These are phyloP conservation scores for Candida morakotiae DNA, from an alignment of 805 yeast genomes.

Conservation along the genomic window DNA sequence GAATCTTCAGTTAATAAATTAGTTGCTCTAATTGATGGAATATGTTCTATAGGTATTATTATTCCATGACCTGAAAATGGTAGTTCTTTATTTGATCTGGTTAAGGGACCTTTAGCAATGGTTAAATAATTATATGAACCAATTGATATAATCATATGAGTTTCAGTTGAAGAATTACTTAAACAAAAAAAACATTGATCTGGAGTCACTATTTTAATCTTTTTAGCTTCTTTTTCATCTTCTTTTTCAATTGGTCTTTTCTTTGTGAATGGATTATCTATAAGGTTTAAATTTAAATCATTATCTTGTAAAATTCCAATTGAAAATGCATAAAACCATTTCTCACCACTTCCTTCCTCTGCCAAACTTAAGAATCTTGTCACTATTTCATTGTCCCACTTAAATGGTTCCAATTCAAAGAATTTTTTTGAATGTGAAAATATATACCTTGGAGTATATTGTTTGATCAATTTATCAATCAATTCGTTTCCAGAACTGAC, in stretches of 20 bases:
- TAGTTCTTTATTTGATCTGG: constrained; percentile 43
- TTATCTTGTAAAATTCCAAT: constrained; percentile 11
- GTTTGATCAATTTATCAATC: constrained; percentile 44
- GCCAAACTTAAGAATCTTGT: constrained; percentile 69
- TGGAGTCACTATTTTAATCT: constrained; percentile 47
- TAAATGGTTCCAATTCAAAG: constrained; percentile 54
- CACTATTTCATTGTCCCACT: constrained; percentile 45
- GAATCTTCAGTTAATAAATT: constrained; percentile 23
- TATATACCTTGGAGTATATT: constrained; percentile 60
- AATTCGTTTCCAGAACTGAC: constrained; percentile 26
- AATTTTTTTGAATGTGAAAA: constrained; percentile 54
- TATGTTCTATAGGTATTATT: constrained; percentile 75
- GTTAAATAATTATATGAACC: constrained; percentile 67
- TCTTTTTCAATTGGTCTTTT: constrained; percentile 12
- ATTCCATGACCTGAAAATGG: constrained; percentile 79
- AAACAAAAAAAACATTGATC: constrained; percentile 77
- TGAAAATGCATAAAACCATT: constrained; percentile 75
- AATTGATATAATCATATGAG: constrained; percentile 77
- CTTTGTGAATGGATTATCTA: constrained; percentile 23
- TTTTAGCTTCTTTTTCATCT: constrained; percentile 14
- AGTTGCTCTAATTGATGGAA: constrained; percentile 33
- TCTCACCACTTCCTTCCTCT: constrained; percentile 47
- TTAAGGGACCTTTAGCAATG: constrained; percentile 81
- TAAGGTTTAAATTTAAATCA: constrained; percentile 8
- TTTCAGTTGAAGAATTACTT: constrained; percentile 70